Base-by-base conservation (phyloP, 257 asterid genomes). In the Fraxinus anomala region DNA sequence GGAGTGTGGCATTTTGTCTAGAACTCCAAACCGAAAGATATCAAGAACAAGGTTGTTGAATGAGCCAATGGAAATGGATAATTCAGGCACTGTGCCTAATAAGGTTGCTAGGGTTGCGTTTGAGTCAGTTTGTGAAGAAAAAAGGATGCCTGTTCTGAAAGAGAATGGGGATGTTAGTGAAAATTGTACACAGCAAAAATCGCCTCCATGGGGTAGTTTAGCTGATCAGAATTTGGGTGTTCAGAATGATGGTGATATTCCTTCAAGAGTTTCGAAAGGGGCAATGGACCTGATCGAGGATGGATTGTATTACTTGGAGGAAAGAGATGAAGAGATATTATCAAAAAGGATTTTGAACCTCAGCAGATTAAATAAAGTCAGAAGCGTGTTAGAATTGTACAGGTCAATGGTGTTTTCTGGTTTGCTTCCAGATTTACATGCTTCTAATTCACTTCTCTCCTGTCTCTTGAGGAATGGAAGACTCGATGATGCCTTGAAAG, bases 261-360 rank as follows among this genome's bases (percentile, higher is more conserved):
- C 36, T 78, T 78, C 80, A 16, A 28, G 44, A 63, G 68, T 51
- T 70, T 44, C 73, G 16, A n/a, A 21, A 31, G 70, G 81, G 66
- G 47, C 69, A 21, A 68, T 33, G 6, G 78, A 78, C 80, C 76
- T 61, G 80, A 71, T 26, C 70, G 89, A 68, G 76, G 79, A 77
- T 68, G 87, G 85, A 85, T 75, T 90, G 34, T 77, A 82, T 81
- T 92, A 84, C 77, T 82, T 95, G 83, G 99, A 93, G 89, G 98
- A 93, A 83, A 86, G 86, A 79, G 67, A 90, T 69, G 98, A 89
- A 81, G 86, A 80, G 54, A 72, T 78, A 39, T 79, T 95, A 11
- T 93, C 99, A 0, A 83, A 85, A 56, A 93, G 99, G 92, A 82
- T 95, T 56, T 84, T 95, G 89, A 89, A 85, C 82, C 98, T 95